phyloP scores from a whole-genome alignment of 495 filamentous ascomycete species.

The Penicillium daleae region DNA sequence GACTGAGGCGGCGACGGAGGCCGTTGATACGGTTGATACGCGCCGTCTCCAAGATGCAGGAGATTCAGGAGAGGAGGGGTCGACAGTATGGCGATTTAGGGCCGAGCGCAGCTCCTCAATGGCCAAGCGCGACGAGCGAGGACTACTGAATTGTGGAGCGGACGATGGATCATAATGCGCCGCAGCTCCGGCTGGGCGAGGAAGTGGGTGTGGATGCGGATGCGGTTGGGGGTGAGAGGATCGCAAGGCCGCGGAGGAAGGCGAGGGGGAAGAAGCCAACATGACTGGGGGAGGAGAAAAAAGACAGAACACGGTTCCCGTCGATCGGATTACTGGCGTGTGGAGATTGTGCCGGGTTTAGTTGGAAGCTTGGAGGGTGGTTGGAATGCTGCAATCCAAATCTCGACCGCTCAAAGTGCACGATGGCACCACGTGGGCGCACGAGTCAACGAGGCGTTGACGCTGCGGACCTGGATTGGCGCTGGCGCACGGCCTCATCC shows the following conservation, averaged over 20 bases:
- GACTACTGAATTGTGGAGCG: conserved; percentile 42
- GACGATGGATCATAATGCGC: conserved; percentile 41
- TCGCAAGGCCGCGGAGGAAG: conserved; percentile 45
- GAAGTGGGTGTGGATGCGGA: conserved; percentile 24
- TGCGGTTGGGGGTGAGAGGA: conserved; percentile 33
- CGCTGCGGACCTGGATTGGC: conserved; percentile 39
- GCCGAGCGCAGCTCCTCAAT: conserved; percentile 55
- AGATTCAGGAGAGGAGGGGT: conserved; percentile 42
- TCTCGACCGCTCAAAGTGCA: conserved; percentile 30
- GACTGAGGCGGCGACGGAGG: conserved; percentile 39
- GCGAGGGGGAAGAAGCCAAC: conserved; percentile 54
- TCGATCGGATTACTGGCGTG: conserved; percentile 4
- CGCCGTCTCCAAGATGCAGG: conserved; percentile 44
- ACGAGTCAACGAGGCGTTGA: conserved; percentile 46
- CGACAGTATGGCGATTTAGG: conserved; percentile 49
- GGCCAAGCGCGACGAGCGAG: conserved; percentile 46
- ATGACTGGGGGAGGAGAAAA: conserved; percentile 30
- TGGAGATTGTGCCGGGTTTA: neutral
- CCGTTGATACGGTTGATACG: conserved; percentile 39
- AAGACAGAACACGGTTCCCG: neutral
- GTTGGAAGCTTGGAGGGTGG: neutral
- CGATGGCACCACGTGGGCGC: conserved; percentile 50
- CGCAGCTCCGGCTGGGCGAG: conserved; percentile 13
- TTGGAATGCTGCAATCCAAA: conserved; percentile 29
- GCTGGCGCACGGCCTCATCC: conserved; percentile 35